phyloP scores from a whole-genome alignment of 768 basidiomycete genomes.

The Phylloporus rhodoxanthus region DNA sequence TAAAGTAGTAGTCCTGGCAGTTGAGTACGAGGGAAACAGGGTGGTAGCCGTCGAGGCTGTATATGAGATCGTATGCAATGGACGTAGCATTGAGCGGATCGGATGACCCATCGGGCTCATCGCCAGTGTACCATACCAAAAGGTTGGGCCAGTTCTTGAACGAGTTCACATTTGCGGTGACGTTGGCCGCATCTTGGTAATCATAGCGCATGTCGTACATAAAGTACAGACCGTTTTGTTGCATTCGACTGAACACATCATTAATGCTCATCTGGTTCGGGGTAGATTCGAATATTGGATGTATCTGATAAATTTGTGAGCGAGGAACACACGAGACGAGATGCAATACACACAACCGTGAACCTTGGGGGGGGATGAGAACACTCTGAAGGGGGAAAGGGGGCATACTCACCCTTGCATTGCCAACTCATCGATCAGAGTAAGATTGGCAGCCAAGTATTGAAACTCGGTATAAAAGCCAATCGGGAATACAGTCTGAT shows the following conservation, averaged over 20 bases:
- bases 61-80: conserved; percentile 51
- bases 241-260: conserved; percentile 59
- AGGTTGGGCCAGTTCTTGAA: conserved; percentile 66
- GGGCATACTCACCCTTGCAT: conserved; percentile 17
- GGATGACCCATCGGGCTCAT: conserved; percentile 66
- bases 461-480: conserved; percentile 43
- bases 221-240: conserved; percentile 56
- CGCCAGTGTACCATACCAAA: conserved; percentile 65
- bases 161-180: conserved; percentile 59
- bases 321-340: not conserved
- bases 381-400: not conserved
- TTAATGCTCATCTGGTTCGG: conserved; percentile 41
- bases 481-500: conserved; percentile 44
- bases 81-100: conserved; percentile 56
- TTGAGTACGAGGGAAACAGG: conserved; percentile 61
- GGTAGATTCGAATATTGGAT: conserved; percentile 63
- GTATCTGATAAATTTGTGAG: conserved; percentile 39
- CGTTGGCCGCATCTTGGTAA: conserved; percentile 55
- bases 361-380: not conserved
- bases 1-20: conserved; percentile 61
- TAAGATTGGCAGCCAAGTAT: conserved; percentile 13
- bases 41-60: conserved; percentile 59
- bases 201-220: conserved; percentile 80
- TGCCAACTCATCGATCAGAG: conserved; percentile 29
- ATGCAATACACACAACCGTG: conserved; percentile 27